Evolutionary conservation across 352 stramenopile genomes (phyloP), one percentile per base, ranked within the genome.

Genomic region (Phytophthora kernoviae): DNA sequence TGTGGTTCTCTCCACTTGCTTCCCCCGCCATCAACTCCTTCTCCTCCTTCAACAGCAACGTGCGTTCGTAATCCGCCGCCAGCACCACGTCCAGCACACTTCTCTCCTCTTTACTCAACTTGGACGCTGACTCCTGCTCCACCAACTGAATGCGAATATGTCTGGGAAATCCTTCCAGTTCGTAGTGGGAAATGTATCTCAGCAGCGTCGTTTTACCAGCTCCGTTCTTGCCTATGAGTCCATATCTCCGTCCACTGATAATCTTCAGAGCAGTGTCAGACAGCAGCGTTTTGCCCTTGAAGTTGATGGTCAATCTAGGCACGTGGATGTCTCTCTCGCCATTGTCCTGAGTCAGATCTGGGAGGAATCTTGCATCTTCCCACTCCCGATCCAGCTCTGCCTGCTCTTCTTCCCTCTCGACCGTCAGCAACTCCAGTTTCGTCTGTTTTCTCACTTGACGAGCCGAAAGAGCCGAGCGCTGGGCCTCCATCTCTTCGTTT

Each of bases 121-220:
- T 94, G n/a, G 79, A 94, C 18, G 82, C 81, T 24, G 80, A 93
- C 65, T 99, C 96, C 73, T 99, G 96, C 65, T 97, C 87, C 14
- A 99, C 96, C 70, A 98, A 85, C 62, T 98, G 89, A 22, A 99
- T 97, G 49, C 96, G 83, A 33, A 98, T 85, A 81, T 99, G 96
- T 20, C 85, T 77, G 8, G 97, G 97, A 77, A 99, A 99, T 2
- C 96, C 96, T 48, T 99, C 94, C 43, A 99, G 92, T 69, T 98
- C 87, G 73, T 98, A 97, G 62, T 94, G 88, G 27, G 96, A 97
- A 65, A 99, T 99, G 58, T 91, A 94, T 45, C 96, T 90, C 22
- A 99, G 70, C 26, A 99, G 71, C 20, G 97, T 99, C 39, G 96
- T 99, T 68, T 99, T 99, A 14, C 93, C 93, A 4, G 77, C 77